Percentiles rank a stretch among this genome's conserved stretches.
Evolutionary conservation across 345 rosid species (phyloP).

Genomic region (Combretum micranthum): DNA sequence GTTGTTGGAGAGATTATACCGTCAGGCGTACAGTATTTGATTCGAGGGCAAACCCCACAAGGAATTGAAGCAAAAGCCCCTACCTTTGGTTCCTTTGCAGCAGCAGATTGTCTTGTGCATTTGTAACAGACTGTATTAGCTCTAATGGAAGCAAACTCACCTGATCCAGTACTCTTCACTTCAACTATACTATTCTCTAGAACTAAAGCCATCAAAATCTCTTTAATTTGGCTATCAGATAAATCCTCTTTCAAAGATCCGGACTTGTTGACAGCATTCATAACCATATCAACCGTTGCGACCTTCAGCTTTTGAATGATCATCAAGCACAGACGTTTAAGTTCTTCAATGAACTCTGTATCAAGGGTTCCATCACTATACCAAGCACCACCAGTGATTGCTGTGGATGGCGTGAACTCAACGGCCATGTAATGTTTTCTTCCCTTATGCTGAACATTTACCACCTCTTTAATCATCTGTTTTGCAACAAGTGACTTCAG

Average conservation of each 20-base stretch:
- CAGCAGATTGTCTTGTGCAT: conserved; percentile 16
- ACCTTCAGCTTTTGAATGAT: conserved; percentile 24
- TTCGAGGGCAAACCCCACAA: conserved; percentile 76
- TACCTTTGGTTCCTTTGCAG: conserved; percentile 27
- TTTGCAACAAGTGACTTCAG: conserved; percentile 35
- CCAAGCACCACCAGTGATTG: conserved; percentile 79
- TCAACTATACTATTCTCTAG: conserved; percentile 58
- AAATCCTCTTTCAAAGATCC: conserved; percentile 23
- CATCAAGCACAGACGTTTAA: conserved; percentile 36
- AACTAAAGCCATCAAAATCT: conserved; percentile 57
- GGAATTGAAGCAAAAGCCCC: conserved; percentile 68
- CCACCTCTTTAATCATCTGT: conserved; percentile 52
- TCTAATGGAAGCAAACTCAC: conserved; percentile 40
- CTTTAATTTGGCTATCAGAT: conserved; percentile 37
- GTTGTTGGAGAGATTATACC: conserved; percentile 58
- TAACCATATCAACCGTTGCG: conserved; percentile 46
- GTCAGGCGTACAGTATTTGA: conserved; percentile 51
- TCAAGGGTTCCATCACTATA: conserved; percentile 58
- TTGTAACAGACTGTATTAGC: conserved; percentile 50
- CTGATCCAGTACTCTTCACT: conserved; percentile 53
- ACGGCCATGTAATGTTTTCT: conserved; percentile 46
- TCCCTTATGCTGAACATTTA: conserved; percentile 51
- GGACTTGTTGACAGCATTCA: conserved; percentile 23
- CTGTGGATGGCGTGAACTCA: conserved; percentile 61
- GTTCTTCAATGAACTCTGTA: conserved; percentile 22